Evolutionary conservation across 441 rosid species (phyloP).

Genomic region (Rhodomyrtus psidioides): DNA sequence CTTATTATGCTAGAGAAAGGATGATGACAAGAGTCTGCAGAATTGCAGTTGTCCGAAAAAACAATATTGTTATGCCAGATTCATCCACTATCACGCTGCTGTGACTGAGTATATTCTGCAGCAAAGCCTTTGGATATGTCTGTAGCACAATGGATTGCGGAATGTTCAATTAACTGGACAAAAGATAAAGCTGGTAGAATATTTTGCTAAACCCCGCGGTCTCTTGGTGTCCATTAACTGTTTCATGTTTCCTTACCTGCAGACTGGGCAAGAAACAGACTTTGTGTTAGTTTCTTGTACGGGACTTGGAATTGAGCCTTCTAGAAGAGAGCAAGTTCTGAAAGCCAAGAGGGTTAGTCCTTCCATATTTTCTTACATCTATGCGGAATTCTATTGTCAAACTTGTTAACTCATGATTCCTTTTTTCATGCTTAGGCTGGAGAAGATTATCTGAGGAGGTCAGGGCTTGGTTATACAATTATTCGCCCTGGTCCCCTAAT

Average conservation of each 20-base stretch:
- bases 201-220: background rate
- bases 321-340: conserved; percentile 90
- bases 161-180: background rate
- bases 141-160: background rate
- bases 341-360: conserved; percentile 82
- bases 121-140: background rate
- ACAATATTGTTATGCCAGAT: background rate
- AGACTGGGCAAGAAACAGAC: conserved; percentile 96
- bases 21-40: background rate
- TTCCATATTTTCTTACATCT: background rate
- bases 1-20: background rate
- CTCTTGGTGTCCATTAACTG: background rate
- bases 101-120: background rate
- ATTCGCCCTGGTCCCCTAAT: conserved; percentile 89
- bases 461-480: conserved; percentile 94
- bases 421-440: conserved; percentile 49
- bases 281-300: conserved; percentile 88
- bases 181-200: background rate
- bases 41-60: background rate
- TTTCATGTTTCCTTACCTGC: conserved; percentile 16
- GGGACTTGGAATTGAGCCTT: conserved; percentile 80
- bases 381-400: background rate
- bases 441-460: conserved; percentile 85
- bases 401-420: background rate
- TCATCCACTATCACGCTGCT: background rate